Evolutionary conservation across 192 early-diverging fungal genomes (phyloP).

Genomic region (Coemansia sp.): DNA sequence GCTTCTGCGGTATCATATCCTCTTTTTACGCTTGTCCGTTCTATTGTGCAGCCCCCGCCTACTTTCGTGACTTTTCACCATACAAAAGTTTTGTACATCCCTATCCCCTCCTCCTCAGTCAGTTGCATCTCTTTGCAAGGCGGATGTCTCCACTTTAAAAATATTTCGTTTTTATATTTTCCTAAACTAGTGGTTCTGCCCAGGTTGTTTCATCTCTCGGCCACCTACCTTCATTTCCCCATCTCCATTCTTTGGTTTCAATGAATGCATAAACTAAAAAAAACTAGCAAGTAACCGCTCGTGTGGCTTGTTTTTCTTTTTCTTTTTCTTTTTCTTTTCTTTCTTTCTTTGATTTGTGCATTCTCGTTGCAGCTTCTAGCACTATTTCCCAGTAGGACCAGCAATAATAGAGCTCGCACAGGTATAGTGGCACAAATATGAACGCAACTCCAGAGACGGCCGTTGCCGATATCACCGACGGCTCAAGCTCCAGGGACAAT

Average conservation of each 20-base stretch:
- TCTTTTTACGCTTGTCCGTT: too few relatives aligned
- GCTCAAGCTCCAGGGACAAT: neutral
- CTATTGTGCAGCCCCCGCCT: neutral
- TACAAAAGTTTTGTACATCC: neutral
- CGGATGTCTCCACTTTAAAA: neutral
- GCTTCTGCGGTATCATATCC: too few relatives aligned
- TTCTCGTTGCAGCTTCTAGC: neutral
- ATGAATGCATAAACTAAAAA: too few relatives aligned
- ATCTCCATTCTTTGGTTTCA: too few relatives aligned
- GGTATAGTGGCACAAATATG: neutral
- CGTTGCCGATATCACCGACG: neutral
- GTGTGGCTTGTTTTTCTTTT: too few relatives aligned
- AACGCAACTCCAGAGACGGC: constrained; percentile 1
- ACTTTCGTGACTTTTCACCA: neutral
- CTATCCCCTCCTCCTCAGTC: neutral
- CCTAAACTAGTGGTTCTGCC: neutral
- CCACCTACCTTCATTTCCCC: too few relatives aligned
- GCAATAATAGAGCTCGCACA: neutral
- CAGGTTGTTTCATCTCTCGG: neutral
- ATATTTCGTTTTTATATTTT: neutral
- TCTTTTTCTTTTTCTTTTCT: neutral
- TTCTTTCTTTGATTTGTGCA: too few relatives aligned
- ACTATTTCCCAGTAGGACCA: neutral
- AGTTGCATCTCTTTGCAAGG: neutral
- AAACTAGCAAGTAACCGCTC: too few relatives aligned